Evolutionary conservation across 1,139 yeast species (phyloP), one percentile per base, ranked within the genome.

Genomic region (Kurtzmaniella natalensis): DNA sequence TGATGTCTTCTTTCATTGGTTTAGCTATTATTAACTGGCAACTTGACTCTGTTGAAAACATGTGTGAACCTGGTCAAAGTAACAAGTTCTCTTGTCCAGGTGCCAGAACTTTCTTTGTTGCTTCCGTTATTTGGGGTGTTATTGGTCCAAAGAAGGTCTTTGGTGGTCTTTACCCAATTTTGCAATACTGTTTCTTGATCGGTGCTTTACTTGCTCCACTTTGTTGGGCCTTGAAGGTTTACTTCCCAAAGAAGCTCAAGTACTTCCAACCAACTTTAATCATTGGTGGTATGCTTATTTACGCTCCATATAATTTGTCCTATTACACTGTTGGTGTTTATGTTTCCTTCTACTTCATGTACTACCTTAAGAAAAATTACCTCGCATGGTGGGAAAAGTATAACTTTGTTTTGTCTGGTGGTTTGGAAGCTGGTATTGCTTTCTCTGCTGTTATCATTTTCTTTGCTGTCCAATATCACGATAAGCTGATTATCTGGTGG

Each of bases 91-190:
- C 71, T 3, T 77, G 83, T 49, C 78, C 76, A 18, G 62, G 56
- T 27, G 68, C 71, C 13, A 60, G 56, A 28, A 70, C 75, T 1
- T 76, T 62, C 51, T 78, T 65, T 54, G 57, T 72, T 25, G 63
- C 77, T 14, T 65, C 76, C 10, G 69, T 75, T 17, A 57, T 72
- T 18, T 81, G 86, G 86, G 85, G 86, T 41, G 75, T 74, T 32
- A 76, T 81, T 46, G 87, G 86, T 18, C 88, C 88, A 17, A 63
- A 71, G 48, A 64, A 73, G 34, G 71, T 78, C 17, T 77, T 79
- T 46, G 53, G 54, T 18, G 66, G 64, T 1, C 46, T 71, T 23
- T 73, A 74, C 43, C 79, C 79, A 23, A 49, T 61, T 22, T 53
- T 74, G 50, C 59, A 62, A 46, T 73, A 59, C 58, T 66, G 75